A percentile compares a stretch with the other conserved stretches of the same genome.
Conservation (phyloP, 495 filamentous ascomycete genomes). For the Pyrenula aspistea region DNA sequence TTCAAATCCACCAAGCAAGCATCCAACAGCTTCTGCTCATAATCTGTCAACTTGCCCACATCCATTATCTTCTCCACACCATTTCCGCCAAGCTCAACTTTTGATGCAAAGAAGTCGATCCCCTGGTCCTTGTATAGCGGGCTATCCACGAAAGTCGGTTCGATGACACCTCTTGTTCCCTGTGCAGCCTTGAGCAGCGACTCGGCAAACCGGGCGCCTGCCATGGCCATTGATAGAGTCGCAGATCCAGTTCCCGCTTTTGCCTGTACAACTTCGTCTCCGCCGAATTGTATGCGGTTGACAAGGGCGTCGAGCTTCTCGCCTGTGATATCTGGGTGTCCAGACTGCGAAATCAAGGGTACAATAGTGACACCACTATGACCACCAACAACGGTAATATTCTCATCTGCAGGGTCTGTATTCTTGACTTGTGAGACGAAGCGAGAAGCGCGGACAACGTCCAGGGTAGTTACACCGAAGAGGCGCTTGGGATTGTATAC, state of each 20-base stretch:
- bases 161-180: slow-evolving; percentile 87
- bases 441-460: slow-evolving; percentile 92
- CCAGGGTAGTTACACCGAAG: slow-evolving; percentile 98
- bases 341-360: slow-evolving; percentile 89
- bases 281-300: slow-evolving; percentile 96
- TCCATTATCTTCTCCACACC: slow-evolving; percentile 87
- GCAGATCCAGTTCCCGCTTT: slow-evolving; percentile 97
- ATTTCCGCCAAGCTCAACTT: slow-evolving; percentile 88
- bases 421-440: slow-evolving; percentile 90
- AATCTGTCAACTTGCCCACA: slow-evolving; percentile 66
- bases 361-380: slow-evolving; percentile 98
- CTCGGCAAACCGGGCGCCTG: slow-evolving; percentile 95
- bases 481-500: slow-evolving; percentile 98
- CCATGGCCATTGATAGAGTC: slow-evolving; percentile 98
- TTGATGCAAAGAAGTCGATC: slow-evolving; percentile 87
- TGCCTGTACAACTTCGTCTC: slow-evolving; percentile 98
- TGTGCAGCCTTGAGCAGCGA: slow-evolving; percentile 82
- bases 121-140: slow-evolving; percentile 97
- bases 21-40: slow-evolving; percentile 84
- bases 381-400: slow-evolving; percentile 89
- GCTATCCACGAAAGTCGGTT: slow-evolving; percentile 94
- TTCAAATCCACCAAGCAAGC: slow-evolving; percentile 76
- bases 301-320: slow-evolving; percentile 64
- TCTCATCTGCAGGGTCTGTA: slow-evolving; percentile 83
- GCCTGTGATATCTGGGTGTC: slow-evolving; percentile 69